These are phyloP conservation scores for Microbotryomycetes sp. DNA, from an alignment of 1,284 basidiomycete genomes.

Conservation along the genomic window DNA sequence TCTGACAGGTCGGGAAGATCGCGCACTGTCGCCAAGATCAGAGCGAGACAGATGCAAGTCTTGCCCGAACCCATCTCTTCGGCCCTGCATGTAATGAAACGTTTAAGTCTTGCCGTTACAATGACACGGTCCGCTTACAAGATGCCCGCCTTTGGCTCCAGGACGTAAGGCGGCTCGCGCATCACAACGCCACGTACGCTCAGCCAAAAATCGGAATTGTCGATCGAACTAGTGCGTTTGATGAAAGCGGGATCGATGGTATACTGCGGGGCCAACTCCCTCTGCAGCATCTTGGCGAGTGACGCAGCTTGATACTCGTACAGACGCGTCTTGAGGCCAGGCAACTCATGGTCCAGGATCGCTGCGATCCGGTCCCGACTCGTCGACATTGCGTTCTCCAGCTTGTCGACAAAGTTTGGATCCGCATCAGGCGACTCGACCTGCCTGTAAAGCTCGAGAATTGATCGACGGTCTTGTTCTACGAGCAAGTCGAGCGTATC, in stretches of 20 bases:
- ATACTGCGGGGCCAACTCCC: conserved; percentile 27
- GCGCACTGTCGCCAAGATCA: conserved; percentile 38
- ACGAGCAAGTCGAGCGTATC: not conserved
- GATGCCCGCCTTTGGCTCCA: conserved; percentile 28
- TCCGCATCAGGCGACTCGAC: conserved; percentile 21
- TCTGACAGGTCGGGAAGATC: conserved; percentile 13
- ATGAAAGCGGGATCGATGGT: conserved; percentile 12
- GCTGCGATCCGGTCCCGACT: conserved; percentile 15
- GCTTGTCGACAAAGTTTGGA: not conserved
- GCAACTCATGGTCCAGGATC: conserved; percentile 10
- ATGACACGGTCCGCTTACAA: conserved; percentile 2
- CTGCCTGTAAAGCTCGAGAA: conserved; percentile 31
- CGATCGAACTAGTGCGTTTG: not conserved
- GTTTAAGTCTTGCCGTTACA: not conserved
- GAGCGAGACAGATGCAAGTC: conserved; percentile 42
- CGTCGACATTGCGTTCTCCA: not conserved
- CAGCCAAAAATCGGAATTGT: not conserved
- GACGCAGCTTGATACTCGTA: conserved; percentile 20
- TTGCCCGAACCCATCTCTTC: conserved; percentile 47
- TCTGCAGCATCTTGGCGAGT: conserved; percentile 32
- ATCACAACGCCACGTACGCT: not conserved
- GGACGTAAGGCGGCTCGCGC: conserved; percentile 8
- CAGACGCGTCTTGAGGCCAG: conserved; percentile 10
- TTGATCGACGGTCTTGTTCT: conserved; percentile 19
- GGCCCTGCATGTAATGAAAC: conserved; percentile 29